Evolutionary conservation across 345 rosid genomes (phyloP), one percentile per base, ranked within the genome.

Genomic region (Erysimum cheiranthoides): DNA sequence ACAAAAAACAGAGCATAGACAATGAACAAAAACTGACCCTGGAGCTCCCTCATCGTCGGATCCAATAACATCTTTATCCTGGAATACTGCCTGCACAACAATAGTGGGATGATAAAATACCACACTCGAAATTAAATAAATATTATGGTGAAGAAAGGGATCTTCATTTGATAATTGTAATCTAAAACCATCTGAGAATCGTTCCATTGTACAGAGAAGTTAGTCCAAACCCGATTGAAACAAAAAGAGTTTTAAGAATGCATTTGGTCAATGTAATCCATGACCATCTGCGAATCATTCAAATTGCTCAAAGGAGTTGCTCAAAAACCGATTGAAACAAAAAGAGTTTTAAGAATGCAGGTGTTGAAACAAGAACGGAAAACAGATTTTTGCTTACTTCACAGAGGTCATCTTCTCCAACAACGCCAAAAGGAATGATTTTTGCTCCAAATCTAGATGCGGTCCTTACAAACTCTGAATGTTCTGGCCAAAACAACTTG

Each of bases 391-490:
- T n/a, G n/a, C n/a, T n/a, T n/a, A n/a, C n/a, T n/a, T n/a, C n/a
- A n/a, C n/a, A n/a, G n/a, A n/a, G n/a, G n/a, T n/a, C n/a, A n/a
- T n/a, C n/a, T n/a, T n/a, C n/a, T n/a, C n/a, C n/a, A 28, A 89
- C 88, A 4, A 68, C 65, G 1, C 89, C 89, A 42, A 86, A 89
- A 66, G 97, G 96, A 58, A 92, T 77, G 54, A 89, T 92, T 51
- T 84, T 92, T 62, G 96, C 93, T 43, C 92, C 96, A 68, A 88
- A 87, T 67, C 78, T 84, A 18, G 97, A 85, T 30, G 96, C 92
- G 74, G 85, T 79, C 66, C 93, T 89, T 10, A 88, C 87, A 71
- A 92, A 89, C 76, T 92, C 97, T 3, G 85, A 79, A 17, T 78
- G 88, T 46, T 89, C 86, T 7, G 93, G 93, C 97, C 96, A 89